Base-by-base conservation (phyloP, 345 rosid genomes). In the Geranium brycei region DNA sequence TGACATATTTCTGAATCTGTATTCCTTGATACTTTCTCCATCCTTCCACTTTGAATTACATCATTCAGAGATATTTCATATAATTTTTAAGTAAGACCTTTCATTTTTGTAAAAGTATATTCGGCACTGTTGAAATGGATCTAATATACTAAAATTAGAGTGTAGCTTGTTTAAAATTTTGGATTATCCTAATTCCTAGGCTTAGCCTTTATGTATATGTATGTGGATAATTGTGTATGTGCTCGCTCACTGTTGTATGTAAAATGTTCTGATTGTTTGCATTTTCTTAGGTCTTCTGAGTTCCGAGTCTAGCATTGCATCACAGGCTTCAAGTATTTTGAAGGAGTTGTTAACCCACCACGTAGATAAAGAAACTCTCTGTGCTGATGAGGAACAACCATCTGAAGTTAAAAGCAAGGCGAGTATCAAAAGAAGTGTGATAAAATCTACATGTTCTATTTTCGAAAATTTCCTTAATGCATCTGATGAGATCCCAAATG, bases 271-370 rank as follows among this genome's bases (percentile, higher is more conserved):
- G 19, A 16, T 57, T 57, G n/a, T 15, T 16, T 16, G 59, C 59
- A 16, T 28, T 77, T 66, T 17, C 72, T 31, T 70, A 91, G 98
- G 91, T 72, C 86, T 87, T 79, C 72, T 89, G 75, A 77, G 70
- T 72, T 82, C 72, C 38, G 78, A 71, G 71, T 78, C 77, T 47
- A 71, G 71, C 18, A 62, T 67, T 69, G 86, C 98, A 75, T 80
- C 86, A 31, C 80, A 77, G 66, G 85, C 87, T 69, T 79, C 88
- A 57, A 51, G 58, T 69, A 73, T 80, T 69, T 31, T 89, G 62
- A 92, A 75, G 77, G 83, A 87, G 66, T 68, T 92, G 84, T 78
- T 92, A 64, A 76, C 62, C 62, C 70, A 68, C 70, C 73, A 69
- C 71, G 31, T 86, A 3, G 78, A 84, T 77, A 58, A 51, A 23